Evolutionary conservation across 805 yeast species (phyloP).

Genomic region (Candida pseudoglaebosa): DNA sequence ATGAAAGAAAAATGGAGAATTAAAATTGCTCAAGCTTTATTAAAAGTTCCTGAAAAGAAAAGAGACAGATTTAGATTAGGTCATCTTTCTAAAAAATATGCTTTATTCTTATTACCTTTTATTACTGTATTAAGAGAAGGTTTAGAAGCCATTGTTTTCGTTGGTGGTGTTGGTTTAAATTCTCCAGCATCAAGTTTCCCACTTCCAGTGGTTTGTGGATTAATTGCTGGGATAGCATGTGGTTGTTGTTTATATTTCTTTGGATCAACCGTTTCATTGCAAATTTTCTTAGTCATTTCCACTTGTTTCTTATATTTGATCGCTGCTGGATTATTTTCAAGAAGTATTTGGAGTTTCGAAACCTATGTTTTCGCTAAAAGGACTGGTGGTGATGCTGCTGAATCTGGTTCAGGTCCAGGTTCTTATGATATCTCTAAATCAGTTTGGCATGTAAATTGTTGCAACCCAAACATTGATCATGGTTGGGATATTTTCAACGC

Average conservation of each 20-base stretch:
- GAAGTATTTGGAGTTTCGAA: slow-evolving; percentile 91
- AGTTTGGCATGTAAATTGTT: slow-evolving; percentile 97
- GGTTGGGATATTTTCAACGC: slow-evolving; percentile 99
- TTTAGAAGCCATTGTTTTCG: slow-evolving; percentile 49
- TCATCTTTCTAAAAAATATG: slow-evolving; percentile 55
- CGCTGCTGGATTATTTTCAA: slow-evolving; percentile 88
- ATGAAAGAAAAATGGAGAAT: slow-evolving; percentile 97
- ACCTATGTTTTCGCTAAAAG: slow-evolving; percentile 54
- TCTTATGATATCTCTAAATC: slow-evolving; percentile 75
- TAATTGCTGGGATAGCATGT: slow-evolving; percentile 68
- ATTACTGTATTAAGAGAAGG: slow-evolving; percentile 95
- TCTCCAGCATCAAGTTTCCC: slow-evolving; percentile 66
- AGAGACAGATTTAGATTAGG: slow-evolving; percentile 43
- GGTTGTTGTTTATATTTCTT: slow-evolving; percentile 76
- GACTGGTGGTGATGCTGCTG: slow-evolving; percentile 95
- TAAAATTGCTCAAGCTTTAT: slow-evolving; percentile 81
- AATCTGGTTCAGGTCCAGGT: slow-evolving; percentile 91
- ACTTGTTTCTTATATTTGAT: slow-evolving; percentile 87
- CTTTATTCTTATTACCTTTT: slow-evolving; percentile 86
- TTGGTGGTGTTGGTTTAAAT: slow-evolving; percentile 41
- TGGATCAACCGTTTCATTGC: slow-evolving; percentile 80
- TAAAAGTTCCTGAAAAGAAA: slow-evolving; percentile 51
- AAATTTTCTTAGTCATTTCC: slow-evolving; percentile 79
- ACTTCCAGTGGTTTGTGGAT: slow-evolving; percentile 85
- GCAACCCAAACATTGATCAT: slow-evolving; percentile 85